A percentile compares a stretch with the other conserved stretches of the same genome.
Conservation (phyloP, 2,329 filamentous ascomycete genomes). For the Colletotrichum sansevieriae region DNA sequence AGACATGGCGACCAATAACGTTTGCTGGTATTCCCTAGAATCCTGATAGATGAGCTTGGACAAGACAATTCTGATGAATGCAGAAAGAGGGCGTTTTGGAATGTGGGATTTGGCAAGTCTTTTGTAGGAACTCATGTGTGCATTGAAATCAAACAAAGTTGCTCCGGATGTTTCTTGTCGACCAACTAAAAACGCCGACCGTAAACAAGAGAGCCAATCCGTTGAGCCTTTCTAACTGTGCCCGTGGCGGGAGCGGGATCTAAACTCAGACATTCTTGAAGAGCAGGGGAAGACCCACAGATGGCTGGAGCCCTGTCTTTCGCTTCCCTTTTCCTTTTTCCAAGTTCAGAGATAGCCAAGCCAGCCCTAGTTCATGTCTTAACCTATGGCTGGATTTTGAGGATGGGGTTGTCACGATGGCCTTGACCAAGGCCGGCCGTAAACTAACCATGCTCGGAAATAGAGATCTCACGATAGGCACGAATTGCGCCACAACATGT, state of each 20-base stretch:
- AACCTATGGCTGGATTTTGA: neutral
- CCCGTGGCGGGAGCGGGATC: neutral
- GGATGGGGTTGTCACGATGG: neutral
- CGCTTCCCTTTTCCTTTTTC: neutral
- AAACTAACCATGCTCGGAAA: slow-evolving; percentile 9
- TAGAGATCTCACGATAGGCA: neutral
- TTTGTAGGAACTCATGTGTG: neutral
- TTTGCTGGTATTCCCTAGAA: no score
- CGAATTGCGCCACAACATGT: slow-evolving; percentile 14
- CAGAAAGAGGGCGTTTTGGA: neutral
- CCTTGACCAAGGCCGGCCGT: slow-evolving; percentile 15
- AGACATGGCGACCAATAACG: slow-evolving; percentile 15
- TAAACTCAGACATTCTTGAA: slow-evolving; percentile 7
- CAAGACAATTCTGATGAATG: neutral
- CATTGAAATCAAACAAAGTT: neutral
- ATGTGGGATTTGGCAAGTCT: neutral
- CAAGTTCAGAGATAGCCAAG: slow-evolving; percentile 7
- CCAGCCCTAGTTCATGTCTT: neutral
- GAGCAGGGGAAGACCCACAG: neutral
- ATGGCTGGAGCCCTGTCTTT: neutral
- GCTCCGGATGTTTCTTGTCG: neutral
- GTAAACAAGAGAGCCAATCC: slow-evolving; percentile 3
- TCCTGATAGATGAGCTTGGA: neutral
- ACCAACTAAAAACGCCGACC: slow-evolving; percentile 7
- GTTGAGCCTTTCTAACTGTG: neutral